Evolutionary conservation across 2,329 filamentous ascomycete species (phyloP).

Genomic region (Ampelomyces quisqualis): DNA sequence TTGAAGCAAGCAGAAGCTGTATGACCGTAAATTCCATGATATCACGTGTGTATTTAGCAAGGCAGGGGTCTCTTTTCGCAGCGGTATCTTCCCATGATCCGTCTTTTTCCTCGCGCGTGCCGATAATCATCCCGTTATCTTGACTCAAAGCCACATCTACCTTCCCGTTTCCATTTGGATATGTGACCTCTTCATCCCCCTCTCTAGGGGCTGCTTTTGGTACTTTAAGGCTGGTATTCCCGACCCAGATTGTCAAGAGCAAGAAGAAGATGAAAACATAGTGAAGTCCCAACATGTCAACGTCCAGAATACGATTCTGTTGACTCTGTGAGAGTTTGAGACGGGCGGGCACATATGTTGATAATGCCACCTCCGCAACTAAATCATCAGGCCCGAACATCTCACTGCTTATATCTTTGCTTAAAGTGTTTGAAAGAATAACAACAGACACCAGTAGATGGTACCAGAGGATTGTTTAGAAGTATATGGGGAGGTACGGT

Average conservation of each 20-base stretch:
- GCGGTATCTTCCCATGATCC: neutral
- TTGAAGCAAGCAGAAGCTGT: too few relatives aligned
- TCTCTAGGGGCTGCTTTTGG: slow-evolving; percentile 23
- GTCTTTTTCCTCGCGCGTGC: neutral
- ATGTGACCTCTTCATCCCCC: slow-evolving; percentile 8
- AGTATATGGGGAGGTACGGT: slow-evolving; percentile 63
- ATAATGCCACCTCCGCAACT: slow-evolving; percentile 21
- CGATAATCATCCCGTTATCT: neutral
- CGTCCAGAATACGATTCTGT: slow-evolving; percentile 10
- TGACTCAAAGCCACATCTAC: too few relatives aligned
- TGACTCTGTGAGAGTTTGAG: slow-evolving; percentile 12
- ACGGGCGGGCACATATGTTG: slow-evolving; percentile 19
- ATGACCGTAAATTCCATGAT: too few relatives aligned
- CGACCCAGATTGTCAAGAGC: slow-evolving; percentile 22
- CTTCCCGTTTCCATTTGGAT: neutral
- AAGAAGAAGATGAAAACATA: slow-evolving; percentile 26
- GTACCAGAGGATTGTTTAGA: slow-evolving; percentile 58
- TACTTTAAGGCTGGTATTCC: slow-evolving; percentile 23
- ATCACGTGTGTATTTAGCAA: too few relatives aligned
- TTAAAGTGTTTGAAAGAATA: slow-evolving; percentile 21
- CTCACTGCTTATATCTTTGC: slow-evolving; percentile 7
- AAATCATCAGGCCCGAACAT: slow-evolving; percentile 13
- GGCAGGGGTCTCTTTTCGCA: neutral
- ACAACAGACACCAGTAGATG: slow-evolving; percentile 44
- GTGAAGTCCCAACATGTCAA: slow-evolving; percentile 21